phyloP scores from a whole-genome alignment of 140 eudicot species.

The Anethum foeniculum region DNA sequence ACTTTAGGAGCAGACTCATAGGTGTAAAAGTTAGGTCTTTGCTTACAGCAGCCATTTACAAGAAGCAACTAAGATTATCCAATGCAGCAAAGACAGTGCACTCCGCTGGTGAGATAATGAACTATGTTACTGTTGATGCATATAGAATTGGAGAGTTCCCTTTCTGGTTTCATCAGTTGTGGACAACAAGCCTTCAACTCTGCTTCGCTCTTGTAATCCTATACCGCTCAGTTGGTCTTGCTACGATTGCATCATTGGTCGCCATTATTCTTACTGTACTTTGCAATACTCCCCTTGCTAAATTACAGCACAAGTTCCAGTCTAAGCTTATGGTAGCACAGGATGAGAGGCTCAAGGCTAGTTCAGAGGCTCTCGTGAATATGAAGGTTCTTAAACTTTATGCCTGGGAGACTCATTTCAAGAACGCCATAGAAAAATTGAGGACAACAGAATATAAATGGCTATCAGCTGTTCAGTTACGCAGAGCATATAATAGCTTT shows the following conservation, averaged over 20 bases:
- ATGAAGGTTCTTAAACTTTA: conserved; percentile 90
- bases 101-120: conserved; percentile 89
- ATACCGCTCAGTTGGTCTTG: conserved; percentile 67
- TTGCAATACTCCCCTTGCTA: conserved; percentile 86
- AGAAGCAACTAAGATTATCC: conserved; percentile 66
- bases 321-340: conserved; percentile 78
- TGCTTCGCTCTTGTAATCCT: conserved; percentile 62
- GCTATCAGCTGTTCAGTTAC: conserved; percentile 73
- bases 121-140: conserved; percentile 80
- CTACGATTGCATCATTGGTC: conserved; percentile 68
- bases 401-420: conserved; percentile 94
- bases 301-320: conserved; percentile 78
- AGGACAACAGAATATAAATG: conserved; percentile 59
- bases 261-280: conserved; percentile 66
- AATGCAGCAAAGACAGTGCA: conserved; percentile 68
- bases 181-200: conserved; percentile 89
- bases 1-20: conserved; percentile 66
- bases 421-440: conserved; percentile 54
- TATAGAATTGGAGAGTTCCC: conserved; percentile 93
- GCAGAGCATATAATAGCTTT: conserved; percentile 69
- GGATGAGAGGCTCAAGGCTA: conserved; percentile 72
- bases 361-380: conserved; percentile 77
- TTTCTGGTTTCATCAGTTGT: conserved; percentile 76
- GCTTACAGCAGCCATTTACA: conserved; percentile 74
- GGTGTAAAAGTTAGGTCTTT: conserved; percentile 69